Conservation (phyloP, 768 basidiomycete genomes). For the Termitomyces sp. region DNA sequence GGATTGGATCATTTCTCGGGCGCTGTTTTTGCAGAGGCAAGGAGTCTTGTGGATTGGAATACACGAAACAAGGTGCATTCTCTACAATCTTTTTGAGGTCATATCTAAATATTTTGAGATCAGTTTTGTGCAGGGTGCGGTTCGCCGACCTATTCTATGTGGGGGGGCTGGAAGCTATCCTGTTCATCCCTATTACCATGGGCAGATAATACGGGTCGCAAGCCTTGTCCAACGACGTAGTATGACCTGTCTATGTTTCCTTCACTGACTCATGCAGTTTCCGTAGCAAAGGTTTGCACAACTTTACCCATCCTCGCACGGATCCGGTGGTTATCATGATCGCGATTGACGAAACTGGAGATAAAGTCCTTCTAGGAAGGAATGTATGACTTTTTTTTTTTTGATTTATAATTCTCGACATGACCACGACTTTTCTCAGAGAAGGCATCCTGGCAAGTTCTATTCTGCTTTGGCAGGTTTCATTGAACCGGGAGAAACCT, state of each 20-base stretch:
- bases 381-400: conserved; percentile 46
- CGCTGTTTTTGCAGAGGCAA: conserved; percentile 70
- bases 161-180: conserved; percentile 94
- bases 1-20: conserved; percentile 61
- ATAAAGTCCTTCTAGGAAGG: conserved; percentile 83
- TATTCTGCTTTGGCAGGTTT: conserved; percentile 94
- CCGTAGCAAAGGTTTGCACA: conserved; percentile 76
- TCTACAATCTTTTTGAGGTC: neutral
- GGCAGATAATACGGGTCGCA: conserved; percentile 55
- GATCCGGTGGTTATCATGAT: conserved; percentile 93
- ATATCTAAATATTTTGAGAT: neutral
- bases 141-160: conserved; percentile 71
- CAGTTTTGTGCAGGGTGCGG: conserved; percentile 93
- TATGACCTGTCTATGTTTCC: neutral
- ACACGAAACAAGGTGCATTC: conserved; percentile 68
- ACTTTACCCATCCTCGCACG: conserved; percentile 78
- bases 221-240: conserved; percentile 71
- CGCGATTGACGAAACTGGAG: conserved; percentile 71
- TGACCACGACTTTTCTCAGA: conserved; percentile 28
- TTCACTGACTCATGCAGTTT: conserved; percentile 6
- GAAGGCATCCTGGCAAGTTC: conserved; percentile 61
- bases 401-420: neutral
- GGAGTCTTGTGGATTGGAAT: conserved; percentile 93
- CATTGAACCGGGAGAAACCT: conserved; percentile 89
- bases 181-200: conserved; percentile 77